Evolutionary conservation across 2,329 filamentous ascomycete species (phyloP).

Genomic region (Colletotrichum siamense): DNA sequence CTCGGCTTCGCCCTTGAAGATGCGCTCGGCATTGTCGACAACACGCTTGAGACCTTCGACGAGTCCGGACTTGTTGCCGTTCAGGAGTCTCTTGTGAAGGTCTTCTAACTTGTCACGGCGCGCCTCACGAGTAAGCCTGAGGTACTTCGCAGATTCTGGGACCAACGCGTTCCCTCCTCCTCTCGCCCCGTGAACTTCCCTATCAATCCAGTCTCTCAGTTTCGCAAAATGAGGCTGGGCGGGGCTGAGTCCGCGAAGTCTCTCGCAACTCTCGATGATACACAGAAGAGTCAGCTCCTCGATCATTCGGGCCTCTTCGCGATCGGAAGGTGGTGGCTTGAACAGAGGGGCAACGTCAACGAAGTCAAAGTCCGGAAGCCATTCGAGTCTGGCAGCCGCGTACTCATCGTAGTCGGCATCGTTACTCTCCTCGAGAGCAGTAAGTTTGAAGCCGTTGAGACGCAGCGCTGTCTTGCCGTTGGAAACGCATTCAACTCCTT

Average conservation of each 20-base stretch:
- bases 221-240: background rate
- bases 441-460: background rate
- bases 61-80: background rate
- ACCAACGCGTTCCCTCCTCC: background rate
- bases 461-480: background rate
- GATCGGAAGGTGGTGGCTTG: background rate
- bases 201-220: background rate
- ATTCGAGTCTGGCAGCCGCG: background rate
- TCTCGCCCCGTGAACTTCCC: background rate
- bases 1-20: constrained; percentile 29
- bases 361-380: background rate
- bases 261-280: background rate
- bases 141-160: background rate
- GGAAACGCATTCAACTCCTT: background rate
- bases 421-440: background rate
- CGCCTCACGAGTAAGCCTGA: background rate
- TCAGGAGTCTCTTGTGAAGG: background rate
- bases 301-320: background rate
- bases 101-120: background rate
- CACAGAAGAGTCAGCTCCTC: background rate
- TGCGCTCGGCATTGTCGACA: constrained; percentile 10
- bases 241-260: background rate
- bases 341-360: background rate
- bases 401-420: background rate
- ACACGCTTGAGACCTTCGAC: background rate